These are phyloP conservation scores for Rosa chinensis DNA, from an alignment of 306 rosid genomes.

Conservation along the genomic window DNA sequence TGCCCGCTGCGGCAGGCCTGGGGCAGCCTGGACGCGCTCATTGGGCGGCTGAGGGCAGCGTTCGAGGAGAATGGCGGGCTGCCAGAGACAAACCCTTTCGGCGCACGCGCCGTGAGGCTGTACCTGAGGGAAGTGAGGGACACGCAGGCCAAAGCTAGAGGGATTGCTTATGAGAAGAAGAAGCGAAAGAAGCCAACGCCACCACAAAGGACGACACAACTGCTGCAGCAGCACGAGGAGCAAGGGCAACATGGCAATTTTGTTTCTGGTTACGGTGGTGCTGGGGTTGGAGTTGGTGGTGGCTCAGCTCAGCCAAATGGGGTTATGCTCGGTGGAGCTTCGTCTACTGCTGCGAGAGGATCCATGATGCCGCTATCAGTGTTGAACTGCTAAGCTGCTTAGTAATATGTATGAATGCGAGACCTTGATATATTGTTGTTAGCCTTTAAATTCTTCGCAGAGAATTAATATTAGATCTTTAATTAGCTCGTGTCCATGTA, in stretches of 20 bases:
- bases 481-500: not conserved
- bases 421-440: not conserved
- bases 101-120: slow-evolving; percentile 68
- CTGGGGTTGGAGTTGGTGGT: not conserved
- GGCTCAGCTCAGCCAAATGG: not conserved
- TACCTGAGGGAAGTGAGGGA: slow-evolving; percentile 76
- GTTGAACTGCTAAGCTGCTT: slow-evolving; percentile 20
- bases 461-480: not conserved
- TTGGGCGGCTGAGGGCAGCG: slow-evolving; percentile 88
- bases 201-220: not conserved
- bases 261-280: slow-evolving; percentile 2
- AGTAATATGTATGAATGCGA: not conserved
- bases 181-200: slow-evolving; percentile 45
- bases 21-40: slow-evolving; percentile 88
- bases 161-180: slow-evolving; percentile 87
- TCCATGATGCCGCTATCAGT: slow-evolving; percentile 26
- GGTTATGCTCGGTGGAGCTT: not conserved
- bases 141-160: slow-evolving; percentile 82
- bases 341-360: slow-evolving; percentile 10
- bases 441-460: not conserved
- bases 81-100: slow-evolving; percentile 83
- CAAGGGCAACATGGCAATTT: slow-evolving; percentile 17
- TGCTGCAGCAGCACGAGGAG: not conserved
- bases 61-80: slow-evolving; percentile 92
- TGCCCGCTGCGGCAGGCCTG: slow-evolving; percentile 89